Conservation (phyloP, 2,329 filamentous ascomycete species). For the Trichophyton equinum region DNA sequence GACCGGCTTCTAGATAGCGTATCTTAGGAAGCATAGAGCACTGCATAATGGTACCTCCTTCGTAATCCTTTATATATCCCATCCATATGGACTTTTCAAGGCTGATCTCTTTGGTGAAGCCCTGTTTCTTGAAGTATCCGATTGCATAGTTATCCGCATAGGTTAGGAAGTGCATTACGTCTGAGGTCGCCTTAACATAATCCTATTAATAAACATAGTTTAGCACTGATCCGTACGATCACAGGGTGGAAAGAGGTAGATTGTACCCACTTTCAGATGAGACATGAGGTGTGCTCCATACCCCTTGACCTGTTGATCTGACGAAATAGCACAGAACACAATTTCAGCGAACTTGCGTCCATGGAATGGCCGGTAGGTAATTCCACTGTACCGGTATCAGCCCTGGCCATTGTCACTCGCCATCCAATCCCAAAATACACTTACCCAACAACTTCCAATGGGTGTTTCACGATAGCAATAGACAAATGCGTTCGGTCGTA, state of each 20-base stretch:
- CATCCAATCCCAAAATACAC: conserved; percentile 14
- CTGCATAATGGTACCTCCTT: conserved; percentile 98
- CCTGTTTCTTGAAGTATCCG: conserved; percentile 98
- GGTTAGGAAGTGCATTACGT: conserved; percentile 97
- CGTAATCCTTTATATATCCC: conserved; percentile 99
- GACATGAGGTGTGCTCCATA: conserved; percentile 98
- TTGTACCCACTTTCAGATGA: conserved; percentile 58
- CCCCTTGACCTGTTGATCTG: conserved; percentile 95
- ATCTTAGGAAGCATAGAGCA: conserved; percentile 94
- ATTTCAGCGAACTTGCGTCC: conserved; percentile 91
- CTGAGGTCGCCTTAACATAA: conserved; percentile 91
- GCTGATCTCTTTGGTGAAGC: conserved; percentile 96
- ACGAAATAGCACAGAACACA: conserved; percentile 95
- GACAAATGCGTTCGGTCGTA: conserved; percentile 94
- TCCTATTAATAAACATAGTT: conserved; percentile 36
- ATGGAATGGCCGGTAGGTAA: conserved; percentile 91
- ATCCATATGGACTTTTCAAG: conserved; percentile 87
- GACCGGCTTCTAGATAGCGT: conserved; percentile 80
- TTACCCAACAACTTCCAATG: conserved; percentile 71
- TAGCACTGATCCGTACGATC: not conserved
- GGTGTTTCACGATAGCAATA: conserved; percentile 95
- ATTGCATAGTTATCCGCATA: conserved; percentile 99
- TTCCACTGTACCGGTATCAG: conserved; percentile 50
- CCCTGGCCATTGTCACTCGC: too few species aligned
- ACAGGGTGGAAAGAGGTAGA: not conserved